Base-by-base conservation (phyloP, 2,329 filamentous ascomycete species). In the Alternaria brassicae region DNA sequence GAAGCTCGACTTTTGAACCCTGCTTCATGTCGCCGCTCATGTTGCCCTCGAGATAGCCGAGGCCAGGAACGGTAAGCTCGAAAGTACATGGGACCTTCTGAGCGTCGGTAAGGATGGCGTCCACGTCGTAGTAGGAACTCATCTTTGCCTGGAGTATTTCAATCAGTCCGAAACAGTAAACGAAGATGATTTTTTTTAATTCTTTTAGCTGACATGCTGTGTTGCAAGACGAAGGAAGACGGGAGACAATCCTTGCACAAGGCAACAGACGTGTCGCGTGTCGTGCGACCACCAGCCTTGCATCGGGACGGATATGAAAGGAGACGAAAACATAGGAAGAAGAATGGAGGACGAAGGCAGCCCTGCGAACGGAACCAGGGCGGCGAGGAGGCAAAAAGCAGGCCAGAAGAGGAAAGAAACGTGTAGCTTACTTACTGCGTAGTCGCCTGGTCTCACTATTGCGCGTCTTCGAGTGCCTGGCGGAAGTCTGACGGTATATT, bases 61-160 rank as follows among this genome's bases (percentile, higher is more conserved):
- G 86, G 56, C 91, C 89, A 19, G 93, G 90, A 30, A 97, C 89
- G 60, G 94, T 91, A 72, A 97, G 86, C 74, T 97, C 91, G 80
- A 98, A 97, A 51, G 91, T 96, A 82, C 93, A 97, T 39, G 95
- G 94, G 30, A 97, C 87, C 91, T 97, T 98, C 89, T 97, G 92
- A 49, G 91, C 88, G 77, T 95, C 91, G 9, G 92, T 95, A 42
- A 95, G 85, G 80, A 96, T 95, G 61, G 90, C 85, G 70, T 93
- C 89, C 58, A 94, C 86, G 76, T 93, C 89, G 82, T 95, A 96
- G 82, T 96, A 96, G 36, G 90, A 91, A 40, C 68, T 69, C 80
- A 82, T 82, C 15, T 15, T 63, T 66, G 17, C 10, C 55, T 56
- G 32, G 17, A 17, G 41, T 15, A 56, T 2, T 45, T 28, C 23